Evolutionary conservation across 1,284 basidiomycete genomes (phyloP).

Genomic region (Puccinia novopanici): DNA sequence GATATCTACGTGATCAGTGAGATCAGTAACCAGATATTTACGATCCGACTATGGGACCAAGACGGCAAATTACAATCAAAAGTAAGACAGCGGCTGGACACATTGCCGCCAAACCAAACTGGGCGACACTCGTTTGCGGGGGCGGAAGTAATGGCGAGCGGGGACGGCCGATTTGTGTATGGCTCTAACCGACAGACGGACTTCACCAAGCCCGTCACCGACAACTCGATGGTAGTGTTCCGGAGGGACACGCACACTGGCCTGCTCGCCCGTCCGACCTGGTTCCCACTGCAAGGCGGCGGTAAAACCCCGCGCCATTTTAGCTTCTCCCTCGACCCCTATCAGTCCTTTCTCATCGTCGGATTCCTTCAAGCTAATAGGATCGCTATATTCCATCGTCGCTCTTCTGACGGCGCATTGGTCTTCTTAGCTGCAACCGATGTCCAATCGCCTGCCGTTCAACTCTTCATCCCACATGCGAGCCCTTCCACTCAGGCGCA

Average conservation of each 20-base stretch:
- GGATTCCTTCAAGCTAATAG: conserved; percentile 18
- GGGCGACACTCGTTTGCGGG: too few species aligned
- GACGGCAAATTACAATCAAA: not conserved
- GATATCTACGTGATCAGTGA: conserved; percentile 43
- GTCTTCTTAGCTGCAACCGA: not conserved
- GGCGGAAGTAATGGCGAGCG: conserved; percentile 6
- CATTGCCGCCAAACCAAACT: not conserved
- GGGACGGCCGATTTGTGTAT: conserved; percentile 38
- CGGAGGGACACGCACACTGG: conserved; percentile 10
- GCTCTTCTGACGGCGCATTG: not conserved
- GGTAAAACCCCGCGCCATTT: conserved; percentile 35
- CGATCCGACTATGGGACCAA: not conserved
- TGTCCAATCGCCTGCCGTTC: not conserved
- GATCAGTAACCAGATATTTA: conserved; percentile 36
- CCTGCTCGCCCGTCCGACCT: not conserved
- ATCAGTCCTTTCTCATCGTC: conserved; percentile 20
- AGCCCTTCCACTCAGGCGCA: too few species aligned
- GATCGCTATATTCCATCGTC: conserved; percentile 18
- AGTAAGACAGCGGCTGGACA: conserved; percentile 15
- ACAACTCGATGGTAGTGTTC: conserved; percentile 43
- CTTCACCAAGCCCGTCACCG: conserved; percentile 15
- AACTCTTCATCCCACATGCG: conserved; percentile 26
- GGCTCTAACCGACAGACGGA: conserved; percentile 41
- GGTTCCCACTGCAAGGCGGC: conserved; percentile 5
- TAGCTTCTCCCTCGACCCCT: conserved; percentile 14